Evolutionary conservation across 2,329 filamentous ascomycete genomes (phyloP).

Genomic region (Geosmithia putterillii): DNA sequence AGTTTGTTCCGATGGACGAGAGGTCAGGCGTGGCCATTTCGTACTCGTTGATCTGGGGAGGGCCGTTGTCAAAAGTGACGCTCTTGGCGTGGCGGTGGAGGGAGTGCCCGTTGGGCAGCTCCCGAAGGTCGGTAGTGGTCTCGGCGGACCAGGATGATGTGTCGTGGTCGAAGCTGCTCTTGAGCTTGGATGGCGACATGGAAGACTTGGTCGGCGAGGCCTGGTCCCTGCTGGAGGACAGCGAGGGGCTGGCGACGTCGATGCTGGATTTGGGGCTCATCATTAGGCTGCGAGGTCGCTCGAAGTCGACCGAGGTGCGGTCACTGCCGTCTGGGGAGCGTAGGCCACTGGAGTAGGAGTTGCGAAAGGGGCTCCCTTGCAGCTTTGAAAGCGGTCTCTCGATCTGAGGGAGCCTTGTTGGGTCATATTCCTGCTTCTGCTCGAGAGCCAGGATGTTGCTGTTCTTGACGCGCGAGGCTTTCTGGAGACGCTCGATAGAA

Average conservation of each 20-base stretch:
- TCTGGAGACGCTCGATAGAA: conserved; percentile 91
- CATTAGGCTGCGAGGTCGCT: conserved; percentile 42
- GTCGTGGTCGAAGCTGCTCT: conserved; percentile 58
- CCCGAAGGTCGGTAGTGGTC: conserved; percentile 41
- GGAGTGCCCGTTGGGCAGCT: conserved; percentile 51
- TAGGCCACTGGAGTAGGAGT: conserved; percentile 39
- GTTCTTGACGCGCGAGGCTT: conserved; percentile 91
- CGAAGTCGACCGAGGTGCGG: conserved; percentile 28
- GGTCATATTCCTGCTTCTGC: conserved; percentile 86
- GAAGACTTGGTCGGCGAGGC: conserved; percentile 83
- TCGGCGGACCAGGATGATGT: conserved; percentile 58
- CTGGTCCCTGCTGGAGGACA: conserved; percentile 56
- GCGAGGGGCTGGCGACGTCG: conserved; percentile 11
- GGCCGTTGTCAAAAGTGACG: conserved; percentile 89
- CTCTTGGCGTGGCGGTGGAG: conserved; percentile 86
- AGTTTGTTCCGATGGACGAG: conserved; percentile 82
- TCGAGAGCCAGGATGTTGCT: conserved; percentile 94
- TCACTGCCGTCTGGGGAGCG: conserved; percentile 32
- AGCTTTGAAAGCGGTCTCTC: conserved; percentile 73
- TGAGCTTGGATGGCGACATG: conserved; percentile 56
- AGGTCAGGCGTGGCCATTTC: conserved; percentile 95
- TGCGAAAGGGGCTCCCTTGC: conserved; percentile 59
- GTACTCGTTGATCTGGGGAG: conserved; percentile 93
- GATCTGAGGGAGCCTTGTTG: conserved; percentile 60
- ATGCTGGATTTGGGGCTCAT: conserved; percentile 11